Percentiles rank a stretch among this genome's conserved stretches.
Evolutionary conservation across 1,139 yeast genomes (phyloP).

Genomic region (Taiozyma sp.): DNA sequence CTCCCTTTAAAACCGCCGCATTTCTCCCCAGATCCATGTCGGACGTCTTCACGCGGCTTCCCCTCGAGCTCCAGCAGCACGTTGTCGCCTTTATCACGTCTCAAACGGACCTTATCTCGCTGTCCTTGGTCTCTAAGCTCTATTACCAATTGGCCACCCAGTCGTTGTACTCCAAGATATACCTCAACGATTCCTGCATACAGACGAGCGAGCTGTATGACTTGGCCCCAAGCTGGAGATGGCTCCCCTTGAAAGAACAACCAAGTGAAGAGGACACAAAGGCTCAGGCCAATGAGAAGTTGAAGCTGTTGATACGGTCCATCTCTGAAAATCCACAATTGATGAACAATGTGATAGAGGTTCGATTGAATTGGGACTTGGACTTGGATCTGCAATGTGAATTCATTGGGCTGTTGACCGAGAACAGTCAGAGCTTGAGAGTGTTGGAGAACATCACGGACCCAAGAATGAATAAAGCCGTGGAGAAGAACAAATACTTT

Average conservation of each 20-base stretch:
- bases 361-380: slow-evolving; percentile 38
- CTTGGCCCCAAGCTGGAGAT: slow-evolving; percentile 22
- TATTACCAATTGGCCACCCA: slow-evolving; percentile 13
- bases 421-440: slow-evolving; percentile 26
- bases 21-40: not conserved
- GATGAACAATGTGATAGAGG: slow-evolving; percentile 29
- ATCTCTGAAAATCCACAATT: slow-evolving; percentile 22
- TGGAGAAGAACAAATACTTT: slow-evolving; percentile 25
- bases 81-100: slow-evolving; percentile 6
- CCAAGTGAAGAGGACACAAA: slow-evolving; percentile 3
- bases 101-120: slow-evolving; percentile 11
- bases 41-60: slow-evolving; percentile 3
- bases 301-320: slow-evolving; percentile 25
- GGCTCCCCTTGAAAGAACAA: slow-evolving; percentile 12
- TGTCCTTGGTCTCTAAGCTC: slow-evolving; percentile 11
- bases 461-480: slow-evolving; percentile 30
- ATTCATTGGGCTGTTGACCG: slow-evolving; percentile 26
- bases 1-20: not conserved
- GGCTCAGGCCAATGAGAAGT: slow-evolving; percentile 16
- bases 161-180: slow-evolving; percentile 19
- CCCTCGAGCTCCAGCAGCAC: slow-evolving; percentile 11
- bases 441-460: slow-evolving; percentile 35
- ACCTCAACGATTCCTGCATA: slow-evolving; percentile 22
- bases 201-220: slow-evolving; percentile 13
- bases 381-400: slow-evolving; percentile 27